phyloP scores from a whole-genome alignment of 2,329 filamentous ascomycete genomes.

The Claviceps pusilla region DNA sequence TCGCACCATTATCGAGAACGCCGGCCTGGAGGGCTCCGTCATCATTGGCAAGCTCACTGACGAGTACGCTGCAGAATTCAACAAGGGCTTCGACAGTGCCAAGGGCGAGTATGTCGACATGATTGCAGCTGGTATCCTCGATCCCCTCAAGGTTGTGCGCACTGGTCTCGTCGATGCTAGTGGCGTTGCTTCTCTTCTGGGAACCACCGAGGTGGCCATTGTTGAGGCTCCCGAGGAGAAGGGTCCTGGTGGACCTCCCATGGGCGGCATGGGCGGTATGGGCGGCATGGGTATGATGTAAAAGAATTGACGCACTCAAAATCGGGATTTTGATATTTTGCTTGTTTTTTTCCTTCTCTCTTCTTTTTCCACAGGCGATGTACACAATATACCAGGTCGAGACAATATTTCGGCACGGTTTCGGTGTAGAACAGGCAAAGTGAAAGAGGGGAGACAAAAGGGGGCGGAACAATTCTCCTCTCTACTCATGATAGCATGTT shows the following conservation, averaged over 20 bases:
- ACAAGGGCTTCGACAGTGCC: conserved; percentile 92
- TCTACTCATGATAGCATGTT: conserved; percentile 14
- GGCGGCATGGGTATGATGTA: conserved; percentile 36
- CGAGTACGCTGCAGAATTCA: conserved; percentile 83
- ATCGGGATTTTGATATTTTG: background rate
- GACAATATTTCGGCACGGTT: conserved; percentile 24
- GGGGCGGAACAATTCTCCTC: conserved; percentile 21
- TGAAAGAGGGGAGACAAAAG: background rate
- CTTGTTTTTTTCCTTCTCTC: background rate
- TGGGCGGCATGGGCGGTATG: conserved; percentile 40
- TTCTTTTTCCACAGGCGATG: conserved; percentile 9
- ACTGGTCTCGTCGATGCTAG: conserved; percentile 89
- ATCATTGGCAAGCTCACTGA: conserved; percentile 96
- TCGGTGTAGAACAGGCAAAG: conserved; percentile 20
- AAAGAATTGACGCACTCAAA: conserved; percentile 22
- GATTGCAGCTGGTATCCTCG: conserved; percentile 91
- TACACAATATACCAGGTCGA: conserved; percentile 11
- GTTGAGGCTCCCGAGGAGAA: conserved; percentile 94
- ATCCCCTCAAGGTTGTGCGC: conserved; percentile 98
- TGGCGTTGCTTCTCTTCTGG: conserved; percentile 90
- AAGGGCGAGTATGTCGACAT: conserved; percentile 99
- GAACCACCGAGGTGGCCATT: conserved; percentile 95
- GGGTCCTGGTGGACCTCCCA: conserved; percentile 43
- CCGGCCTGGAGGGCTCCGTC: conserved; percentile 86
- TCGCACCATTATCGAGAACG: conserved; percentile 93